phyloP scores from a whole-genome alignment of 495 filamentous ascomycete genomes.

The Poronia punctata region DNA sequence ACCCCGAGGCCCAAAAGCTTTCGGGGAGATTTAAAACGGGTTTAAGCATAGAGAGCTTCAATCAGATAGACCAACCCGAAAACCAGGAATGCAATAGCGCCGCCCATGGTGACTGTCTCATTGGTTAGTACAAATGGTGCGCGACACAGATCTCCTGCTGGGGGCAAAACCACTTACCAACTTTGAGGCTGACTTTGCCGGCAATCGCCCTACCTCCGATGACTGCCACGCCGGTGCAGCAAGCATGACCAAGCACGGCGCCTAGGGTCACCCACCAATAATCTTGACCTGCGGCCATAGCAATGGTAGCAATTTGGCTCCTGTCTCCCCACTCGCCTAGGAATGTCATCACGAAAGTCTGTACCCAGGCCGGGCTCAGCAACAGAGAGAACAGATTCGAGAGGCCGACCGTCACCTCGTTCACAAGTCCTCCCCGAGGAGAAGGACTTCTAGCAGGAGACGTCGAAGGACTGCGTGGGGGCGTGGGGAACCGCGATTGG shows the following conservation, averaged over 20 bases:
- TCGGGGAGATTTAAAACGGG: not conserved
- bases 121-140: not conserved
- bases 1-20: not conserved
- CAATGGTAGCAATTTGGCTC: conserved; percentile 96
- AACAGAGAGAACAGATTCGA: conserved; percentile 83
- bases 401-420: conserved; percentile 49
- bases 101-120: conserved; percentile 78
- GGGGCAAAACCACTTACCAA: conserved; percentile 61
- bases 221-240: conserved; percentile 90
- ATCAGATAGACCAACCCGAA: conserved; percentile 88
- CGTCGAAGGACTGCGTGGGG: conserved; percentile 51
- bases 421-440: conserved; percentile 32
- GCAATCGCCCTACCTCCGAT: conserved; percentile 89
- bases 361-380: conserved; percentile 93
- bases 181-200: conserved; percentile 87
- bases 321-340: conserved; percentile 97
- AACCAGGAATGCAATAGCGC: conserved; percentile 81
- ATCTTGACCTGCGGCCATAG: conserved; percentile 96
- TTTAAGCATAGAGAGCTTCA: conserved; percentile 63
- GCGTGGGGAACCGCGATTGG: conserved; percentile 52
- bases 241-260: conserved; percentile 76
- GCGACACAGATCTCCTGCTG: not conserved
- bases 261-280: conserved; percentile 98
- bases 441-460: conserved; percentile 47
- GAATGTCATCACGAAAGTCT: conserved; percentile 99